Base-by-base conservation (phyloP, 2,329 filamentous ascomycete genomes). In the Cadophora malorum region DNA sequence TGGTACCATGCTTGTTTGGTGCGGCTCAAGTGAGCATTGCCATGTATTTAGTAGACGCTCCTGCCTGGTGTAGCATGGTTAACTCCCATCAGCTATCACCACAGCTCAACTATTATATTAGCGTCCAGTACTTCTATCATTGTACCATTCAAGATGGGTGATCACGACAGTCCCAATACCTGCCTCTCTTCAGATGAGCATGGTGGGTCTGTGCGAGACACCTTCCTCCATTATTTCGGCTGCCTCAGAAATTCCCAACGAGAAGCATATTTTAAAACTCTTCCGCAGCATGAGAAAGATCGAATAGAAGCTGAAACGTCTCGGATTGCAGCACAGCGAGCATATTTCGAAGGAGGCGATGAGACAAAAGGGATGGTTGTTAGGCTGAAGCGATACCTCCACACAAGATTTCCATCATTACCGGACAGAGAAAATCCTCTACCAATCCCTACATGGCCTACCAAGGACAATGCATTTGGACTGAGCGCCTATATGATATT, bases 211-310 rank as follows among this genome's bases (percentile, higher is more conserved):
- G 56, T 67, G 25, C 49, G 50, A 12, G 67, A 71, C 52, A 45
- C 59, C 9, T 41, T 45, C 4, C 52, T 68, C 4, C 69, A 71
- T 47, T 71, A 67, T 50, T 69, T 69, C 47, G 69, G 64, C 33
- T 67, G 69, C 35, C 35, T 71, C 3, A 64, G 45, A 31, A 35
- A 28, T 6, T 49, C 52, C 7, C 52, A 67, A 21, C 67, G 49
- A 9, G 52, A 55, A 12, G n/a, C 4, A 56, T 69, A 60, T 41
- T 65, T 69, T 7, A 16, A 19, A 4, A 52, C 31, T 38, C 41
- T 71, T 3, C 64, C 53, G 5, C 25, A 59, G 7, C 38, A 69
- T 7, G 38, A 41, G n/a, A 52, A 64, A 56, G 38, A 41, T 10
- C 61, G 65, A 19, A 66, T 69, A 56, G 41, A 28, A 10, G 45